Base-by-base conservation (phyloP, 352 stramenopile genomes). In the Phytophthora sansomeana region DNA sequence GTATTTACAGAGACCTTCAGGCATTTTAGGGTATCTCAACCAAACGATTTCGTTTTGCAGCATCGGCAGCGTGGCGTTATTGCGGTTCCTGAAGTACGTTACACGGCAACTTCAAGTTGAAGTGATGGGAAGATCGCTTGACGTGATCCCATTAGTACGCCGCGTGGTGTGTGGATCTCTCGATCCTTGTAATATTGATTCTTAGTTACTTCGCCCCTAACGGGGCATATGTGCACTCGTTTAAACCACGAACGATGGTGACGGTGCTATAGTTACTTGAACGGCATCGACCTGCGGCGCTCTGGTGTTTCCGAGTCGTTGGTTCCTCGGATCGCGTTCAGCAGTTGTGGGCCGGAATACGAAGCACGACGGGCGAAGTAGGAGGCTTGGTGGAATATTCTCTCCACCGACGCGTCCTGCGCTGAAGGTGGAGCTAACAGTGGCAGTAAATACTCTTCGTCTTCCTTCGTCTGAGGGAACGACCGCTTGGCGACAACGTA, bases 401-500 rank as follows among this genome's bases (percentile, higher is more conserved):
- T 59, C 48, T 87, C 72, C 11, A 80, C 61, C 0, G 77, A 81
- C 13, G 75, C 68, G 48, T 80, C 71, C 26, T 85, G 70, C 16
- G 84, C 76, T 1, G 75, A 67, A 4, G 76, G 82, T 26, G 78
- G 77, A 3, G 74, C 74, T 9, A 89, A 39, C 8, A 91, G 65
- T 32, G 80, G 80, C 49, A 89, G 55, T 14, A 91, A 48, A 44
- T 86, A 82, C 62, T 88, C 75, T 52, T 91, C 76, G 13, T 91
- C 82, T 13, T 85, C 67, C 6, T 61, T 8, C 17, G 63, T 56
- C 19, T 77, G 65, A 2, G 67, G 67, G 24, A 73, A 60, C 17
- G 73, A 85, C 30, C 82, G 83, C 46, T 80, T 80, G 5, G 85
- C 80, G 7, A 94, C 83, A 3, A 92, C 64, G 64, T 89, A 90